Evolutionary conservation across 2,329 filamentous ascomycete species (phyloP), one percentile per base, ranked within the genome.

Genomic region (Ophidiomyces ophidiicola): DNA sequence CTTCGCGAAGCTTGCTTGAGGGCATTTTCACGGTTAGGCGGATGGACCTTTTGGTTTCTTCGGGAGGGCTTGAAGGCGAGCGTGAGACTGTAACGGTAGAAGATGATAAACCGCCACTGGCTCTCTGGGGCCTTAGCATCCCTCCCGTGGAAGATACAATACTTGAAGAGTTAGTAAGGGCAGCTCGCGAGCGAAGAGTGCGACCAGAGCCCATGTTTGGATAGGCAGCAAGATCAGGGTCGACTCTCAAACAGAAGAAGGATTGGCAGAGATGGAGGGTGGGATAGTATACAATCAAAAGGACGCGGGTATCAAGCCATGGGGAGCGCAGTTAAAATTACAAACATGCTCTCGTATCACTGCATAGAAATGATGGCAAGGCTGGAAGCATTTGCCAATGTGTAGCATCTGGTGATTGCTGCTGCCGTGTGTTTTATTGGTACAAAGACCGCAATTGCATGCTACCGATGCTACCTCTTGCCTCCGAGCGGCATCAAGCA

Each of bases 21-120:
- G 66, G 63, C 59, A 68, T 68, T 47, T 64, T 70, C 36, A 70
- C 59, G 4, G 62, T 69, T 39, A 70, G 50, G 45, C 59, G 61
- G 33, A 70, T 61, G 28, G 64, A 63, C 49, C 56, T 61, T 43
- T 54, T 53, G 12, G 49, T 45, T 39, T 63, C 58, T 39, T 57
- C 60, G 10, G 58, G 45, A 14, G 56, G 52, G 14, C 51, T 51
- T 39, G 60, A 52, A 12, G 54, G 47, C 33, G 56, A 54, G 42
- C 58, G 57, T 33, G 57, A 58, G 24, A 63, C 53, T 34, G 59
- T 60, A 30, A 63, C 55, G 39, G 58, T 55, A 19, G 52, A 45
- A 37, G 53, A 48, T 37, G 53, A 48, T 20, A 50, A 46, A 42
- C 52, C 50, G 21, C 55, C 56, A 35, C 53, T 58, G 29, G 50